Conservation (phyloP, 768 basidiomycete genomes). For the Trametes gibbosa region DNA sequence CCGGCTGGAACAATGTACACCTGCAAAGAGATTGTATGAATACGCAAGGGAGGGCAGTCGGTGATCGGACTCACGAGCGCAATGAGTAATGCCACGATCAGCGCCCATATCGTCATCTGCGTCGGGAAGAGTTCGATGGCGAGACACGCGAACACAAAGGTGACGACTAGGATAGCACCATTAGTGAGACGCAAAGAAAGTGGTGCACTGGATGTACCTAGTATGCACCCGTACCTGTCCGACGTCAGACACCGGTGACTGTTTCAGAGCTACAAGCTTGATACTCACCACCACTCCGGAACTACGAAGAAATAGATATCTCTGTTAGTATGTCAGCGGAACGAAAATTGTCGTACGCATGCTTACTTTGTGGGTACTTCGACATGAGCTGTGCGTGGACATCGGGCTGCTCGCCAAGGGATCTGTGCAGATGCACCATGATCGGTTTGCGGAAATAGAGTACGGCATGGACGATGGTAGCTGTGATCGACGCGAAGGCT, state of each 20-base stretch:
- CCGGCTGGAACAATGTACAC: constrained; percentile 76
- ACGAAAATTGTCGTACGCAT: too few species aligned
- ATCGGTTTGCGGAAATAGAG: constrained; percentile 45
- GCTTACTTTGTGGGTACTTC: constrained; percentile 23
- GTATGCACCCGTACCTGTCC: constrained; percentile 36
- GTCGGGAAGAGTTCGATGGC: constrained; percentile 64
- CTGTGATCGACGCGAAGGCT: constrained; percentile 44
- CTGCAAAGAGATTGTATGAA: background rate
- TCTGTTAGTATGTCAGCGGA: background rate
- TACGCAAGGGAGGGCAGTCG: background rate
- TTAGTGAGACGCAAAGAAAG: background rate
- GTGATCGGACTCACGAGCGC: constrained; percentile 15
- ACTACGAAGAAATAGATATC: constrained; percentile 15
- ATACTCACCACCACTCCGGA: constrained; percentile 46
- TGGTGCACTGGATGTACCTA: constrained; percentile 26
- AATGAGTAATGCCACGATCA: constrained; percentile 51
- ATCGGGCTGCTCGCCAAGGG: constrained; percentile 47
- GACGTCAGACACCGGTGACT: background rate
- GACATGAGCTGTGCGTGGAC: constrained; percentile 48
- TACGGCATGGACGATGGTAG: constrained; percentile 43
- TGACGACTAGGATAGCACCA: constrained; percentile 36
- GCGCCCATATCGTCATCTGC: constrained; percentile 65
- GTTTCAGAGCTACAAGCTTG: background rate
- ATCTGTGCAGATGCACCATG: constrained; percentile 37
- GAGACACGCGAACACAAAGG: constrained; percentile 58